phyloP scores from a whole-genome alignment of 495 filamentous ascomycete genomes.

The Aspergillus egyptiacus region DNA sequence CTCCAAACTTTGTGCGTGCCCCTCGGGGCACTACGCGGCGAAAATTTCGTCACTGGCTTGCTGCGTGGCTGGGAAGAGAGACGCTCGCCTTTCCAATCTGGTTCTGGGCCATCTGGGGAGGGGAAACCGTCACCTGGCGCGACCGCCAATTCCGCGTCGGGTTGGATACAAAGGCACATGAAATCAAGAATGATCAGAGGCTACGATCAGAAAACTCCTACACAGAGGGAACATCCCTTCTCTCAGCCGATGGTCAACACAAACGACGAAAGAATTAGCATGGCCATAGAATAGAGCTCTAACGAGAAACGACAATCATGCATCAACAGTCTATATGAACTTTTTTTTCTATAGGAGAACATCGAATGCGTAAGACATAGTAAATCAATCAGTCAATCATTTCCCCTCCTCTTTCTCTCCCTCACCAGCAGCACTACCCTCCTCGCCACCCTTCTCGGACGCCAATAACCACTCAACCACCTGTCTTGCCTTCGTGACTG shows the following conservation, averaged over 20 bases:
- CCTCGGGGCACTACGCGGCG: conserved; percentile 33
- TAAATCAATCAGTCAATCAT: not conserved
- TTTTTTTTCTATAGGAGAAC: not conserved
- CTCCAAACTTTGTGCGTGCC: conserved; percentile 63
- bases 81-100: conserved; percentile 79
- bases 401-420: conserved; percentile 30
- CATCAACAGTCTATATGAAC: conserved; percentile 1
- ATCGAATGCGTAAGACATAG: not conserved
- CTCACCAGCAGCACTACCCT: conserved; percentile 30
- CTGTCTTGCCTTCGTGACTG: conserved; percentile 35
- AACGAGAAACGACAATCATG: conserved; percentile 1
- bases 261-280: conserved; percentile 28
- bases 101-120: conserved; percentile 77
- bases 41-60: conserved; percentile 63
- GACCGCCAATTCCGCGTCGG: conserved; percentile 77
- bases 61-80: conserved; percentile 84
- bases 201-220: conserved; percentile 15
- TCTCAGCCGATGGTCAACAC: not conserved
- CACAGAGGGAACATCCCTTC: conserved; percentile 2
- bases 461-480: conserved; percentile 45
- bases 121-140: conserved; percentile 79
- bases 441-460: no score
- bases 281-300: not conserved
- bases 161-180: conserved; percentile 69
- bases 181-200: conserved; percentile 28